Base-by-base conservation (phyloP, 2,329 filamentous ascomycete genomes). In the Pseudopithomyces chartarum region DNA sequence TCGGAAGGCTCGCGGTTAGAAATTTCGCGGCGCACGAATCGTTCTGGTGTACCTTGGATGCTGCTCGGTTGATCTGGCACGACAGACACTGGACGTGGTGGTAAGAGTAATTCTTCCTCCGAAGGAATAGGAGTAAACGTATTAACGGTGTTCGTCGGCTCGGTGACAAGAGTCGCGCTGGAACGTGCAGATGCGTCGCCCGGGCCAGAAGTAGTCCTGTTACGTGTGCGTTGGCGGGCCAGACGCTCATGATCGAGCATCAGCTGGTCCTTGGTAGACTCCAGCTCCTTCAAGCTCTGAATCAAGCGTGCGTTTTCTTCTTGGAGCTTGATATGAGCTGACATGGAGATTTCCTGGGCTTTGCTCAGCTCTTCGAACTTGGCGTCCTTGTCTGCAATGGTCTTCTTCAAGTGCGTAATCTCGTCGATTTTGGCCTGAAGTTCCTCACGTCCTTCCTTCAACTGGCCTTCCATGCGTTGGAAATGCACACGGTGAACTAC, bases 401-500 rank as follows among this genome's bases (percentile, higher is more conserved):
- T 59, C 4, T 54, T 56, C 49, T 58, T 59, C 3, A 73, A 42
- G 2, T 54, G 45, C 22, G 59, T 47, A 12, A 73, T 58, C 40
- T 73, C 67, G 6, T 62, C 58, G 2, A 67, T 60, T 39, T 68
- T 73, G 20, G 26, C 55, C 7, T 43, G 54, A 1, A 73, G 58
- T 3, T 56, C 53, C 20, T 68, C 58, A 20, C 60, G 64, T 19
- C 59, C 58, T 38, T 73, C 71, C 23, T 65, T 67, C 2, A 74
- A 53, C 20, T 74, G 64, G 2, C 64, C 65, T 53, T 74, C 71
- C 69, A 74, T 65, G 8, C 69, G 61, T 49, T 72, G 70, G 32
- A 72, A 73, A 26, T 74, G 72, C 23, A 67, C 71, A 26, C 64
- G 66, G 47, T 75, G 71, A 4, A 73, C 69, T 1, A 73, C 44